Evolutionary conservation across 768 basidiomycete species (phyloP), one percentile per base, ranked within the genome.

Genomic region (Amanita subjunquillea): DNA sequence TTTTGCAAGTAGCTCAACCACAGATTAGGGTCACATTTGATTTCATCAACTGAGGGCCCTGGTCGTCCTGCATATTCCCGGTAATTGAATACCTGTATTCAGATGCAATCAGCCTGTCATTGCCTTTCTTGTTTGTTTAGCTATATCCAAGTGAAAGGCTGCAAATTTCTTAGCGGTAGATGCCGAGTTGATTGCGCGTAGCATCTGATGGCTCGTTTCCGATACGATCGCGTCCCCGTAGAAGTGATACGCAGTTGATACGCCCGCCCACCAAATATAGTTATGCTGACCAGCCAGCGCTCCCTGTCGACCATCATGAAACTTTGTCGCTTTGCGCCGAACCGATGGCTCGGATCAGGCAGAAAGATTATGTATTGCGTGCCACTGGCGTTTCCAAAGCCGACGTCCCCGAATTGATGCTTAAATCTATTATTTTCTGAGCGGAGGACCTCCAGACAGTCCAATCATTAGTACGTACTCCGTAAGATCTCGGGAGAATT

Each of bases 11-110:
- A 13, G 29, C 54, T 62, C 41, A 56, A 50, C 42, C 36, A 37
- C 42, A 34, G 20, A 42, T 42, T 50, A 75, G 75, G 66, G 73
- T 75, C 49, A 75, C 69, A 13, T 76, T 76, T 59, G 75, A 77
- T 63, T 76, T 72, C 62, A 60, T 74, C 54, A 65, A 63, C 57
- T 75, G 63, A 62, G 42, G 38, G 38, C 13, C 17, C 12, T 32
- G 34, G 17, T 17, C 17, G 10, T 29, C 41, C 41, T 32, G 29
- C 29, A 27, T 17, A 23, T 40, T 42, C 42, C n/a, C 27, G n/a
- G 41, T 43, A 34, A 41, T 51, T 13, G 29, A 41, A 23, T 30
- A 42, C 27, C 36, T 27, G 34, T 9, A 17, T 39, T 36, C 48
- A 29, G 32, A 50, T 40, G 22, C 37, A 38, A 50, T 50, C 38